phyloP scores from a whole-genome alignment of 331 rosid species.

The Malus hybrid region DNA sequence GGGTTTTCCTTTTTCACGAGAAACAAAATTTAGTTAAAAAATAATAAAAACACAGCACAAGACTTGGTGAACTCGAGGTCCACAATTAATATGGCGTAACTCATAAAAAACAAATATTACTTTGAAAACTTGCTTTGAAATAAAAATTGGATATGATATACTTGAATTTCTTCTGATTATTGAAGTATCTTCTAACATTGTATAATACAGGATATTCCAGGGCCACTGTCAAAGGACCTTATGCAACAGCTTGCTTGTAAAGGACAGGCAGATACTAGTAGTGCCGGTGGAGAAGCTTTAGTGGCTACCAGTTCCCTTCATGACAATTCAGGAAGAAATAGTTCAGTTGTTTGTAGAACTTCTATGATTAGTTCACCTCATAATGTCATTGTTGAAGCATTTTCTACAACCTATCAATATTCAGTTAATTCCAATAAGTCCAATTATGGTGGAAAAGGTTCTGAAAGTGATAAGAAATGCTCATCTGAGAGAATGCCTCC shows the following conservation, averaged over 20 bases:
- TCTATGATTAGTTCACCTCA: conserved; percentile 19
- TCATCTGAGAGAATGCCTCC: conserved; percentile 13
- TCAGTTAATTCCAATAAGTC: conserved; percentile 7
- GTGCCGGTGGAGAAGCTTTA: conserved; percentile 16
- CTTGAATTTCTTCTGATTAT: conserved; percentile 11
- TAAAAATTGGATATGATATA: background rate
- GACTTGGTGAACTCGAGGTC: background rate
- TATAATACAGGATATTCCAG: conserved; percentile 30
- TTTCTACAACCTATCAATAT: conserved; percentile 4
- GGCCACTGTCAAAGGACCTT: conserved; percentile 17
- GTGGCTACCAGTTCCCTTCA: conserved; percentile 15
- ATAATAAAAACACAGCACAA: background rate
- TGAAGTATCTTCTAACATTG: conserved; percentile 18
- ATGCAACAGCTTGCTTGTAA: conserved; percentile 20
- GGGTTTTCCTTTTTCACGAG: background rate
- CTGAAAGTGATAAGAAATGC: conserved; percentile 20
- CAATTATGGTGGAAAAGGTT: conserved; percentile 9
- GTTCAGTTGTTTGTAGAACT: conserved; percentile 14
- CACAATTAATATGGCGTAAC: background rate
- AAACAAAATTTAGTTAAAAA: background rate
- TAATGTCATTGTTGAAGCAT: conserved; percentile 14
- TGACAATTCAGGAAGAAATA: conserved; percentile 22
- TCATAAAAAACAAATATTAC: background rate
- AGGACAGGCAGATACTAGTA: conserved; percentile 20
- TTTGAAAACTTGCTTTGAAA: background rate